These are phyloP conservation scores for Neofusicoccum sp. DNA, from an alignment of 2,329 filamentous ascomycete species.

Conservation along the genomic window DNA sequence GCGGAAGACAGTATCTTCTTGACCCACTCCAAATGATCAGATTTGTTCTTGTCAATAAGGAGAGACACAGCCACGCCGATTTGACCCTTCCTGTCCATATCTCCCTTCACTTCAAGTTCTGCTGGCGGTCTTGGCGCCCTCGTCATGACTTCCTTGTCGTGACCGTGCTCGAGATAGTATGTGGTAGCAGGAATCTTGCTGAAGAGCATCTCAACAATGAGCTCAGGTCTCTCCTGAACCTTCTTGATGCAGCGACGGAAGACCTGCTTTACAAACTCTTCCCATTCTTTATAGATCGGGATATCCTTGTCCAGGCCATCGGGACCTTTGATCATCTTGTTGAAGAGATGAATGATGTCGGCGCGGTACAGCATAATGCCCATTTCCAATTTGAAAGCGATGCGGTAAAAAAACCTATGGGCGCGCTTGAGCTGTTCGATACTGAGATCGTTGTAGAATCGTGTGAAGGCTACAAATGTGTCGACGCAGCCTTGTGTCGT, in stretches of 20 bases:
- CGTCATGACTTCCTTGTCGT: constrained; percentile 74
- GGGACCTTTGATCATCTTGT: constrained; percentile 90
- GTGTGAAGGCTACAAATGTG: constrained; percentile 80
- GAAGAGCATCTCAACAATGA: constrained; percentile 91
- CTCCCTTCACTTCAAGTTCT: constrained; percentile 79
- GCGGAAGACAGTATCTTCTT: constrained; percentile 71
- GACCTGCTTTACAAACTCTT: constrained; percentile 83
- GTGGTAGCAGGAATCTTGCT: constrained; percentile 84
- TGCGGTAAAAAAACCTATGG: constrained; percentile 90
- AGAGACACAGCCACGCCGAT: constrained; percentile 79
- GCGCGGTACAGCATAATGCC: constrained; percentile 85
- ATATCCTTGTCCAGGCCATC: constrained; percentile 70
- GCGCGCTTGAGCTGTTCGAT: constrained; percentile 83
- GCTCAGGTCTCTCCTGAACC: constrained; percentile 79
- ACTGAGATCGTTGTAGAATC: constrained; percentile 79
- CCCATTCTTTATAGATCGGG: constrained; percentile 82
- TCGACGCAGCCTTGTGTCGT: constrained; percentile 83
- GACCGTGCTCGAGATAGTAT: constrained; percentile 87
- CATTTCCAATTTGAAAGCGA: constrained; percentile 94
- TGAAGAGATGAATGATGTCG: constrained; percentile 85
- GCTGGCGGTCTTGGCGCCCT: constrained; percentile 71
- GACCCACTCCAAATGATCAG: constrained; percentile 78
- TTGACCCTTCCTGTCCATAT: constrained; percentile 66
- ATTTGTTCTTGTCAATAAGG: constrained; percentile 77
- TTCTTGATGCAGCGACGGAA: constrained; percentile 81